A percentile compares a stretch with the other conserved stretches of the same genome.
These are phyloP conservation scores for Tulasnella sp. DNA, from an alignment of 768 basidiomycete species.

Conservation along the genomic window DNA sequence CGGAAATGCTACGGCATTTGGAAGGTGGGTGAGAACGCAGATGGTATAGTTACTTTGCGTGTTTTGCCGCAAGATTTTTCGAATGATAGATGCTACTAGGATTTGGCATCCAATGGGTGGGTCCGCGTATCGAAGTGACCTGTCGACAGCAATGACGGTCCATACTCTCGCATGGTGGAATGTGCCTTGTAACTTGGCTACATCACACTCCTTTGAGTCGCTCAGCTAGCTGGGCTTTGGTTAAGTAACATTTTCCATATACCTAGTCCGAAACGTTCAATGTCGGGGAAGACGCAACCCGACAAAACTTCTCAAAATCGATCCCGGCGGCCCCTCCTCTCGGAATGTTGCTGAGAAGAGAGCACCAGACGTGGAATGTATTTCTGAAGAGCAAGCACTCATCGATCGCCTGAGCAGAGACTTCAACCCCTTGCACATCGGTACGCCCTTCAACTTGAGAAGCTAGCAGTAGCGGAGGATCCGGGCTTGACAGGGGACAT, in stretches of 20 bases:
- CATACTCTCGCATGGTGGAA: conserved; percentile 67
- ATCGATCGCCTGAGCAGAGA: conserved; percentile 76
- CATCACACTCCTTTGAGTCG: neutral
- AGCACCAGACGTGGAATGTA: conserved; percentile 64
- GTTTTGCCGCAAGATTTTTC: too few species aligned
- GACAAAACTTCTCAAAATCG: conserved; percentile 52
- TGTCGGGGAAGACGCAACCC: conserved; percentile 67
- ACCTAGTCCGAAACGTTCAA: conserved; percentile 66
- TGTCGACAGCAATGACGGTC: conserved; percentile 61
- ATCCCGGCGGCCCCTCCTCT: conserved; percentile 62
- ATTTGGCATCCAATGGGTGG: neutral
- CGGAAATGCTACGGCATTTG: too few species aligned
- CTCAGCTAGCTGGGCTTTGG: neutral
- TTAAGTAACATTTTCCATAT: neutral
- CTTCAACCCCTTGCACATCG: conserved; percentile 78
- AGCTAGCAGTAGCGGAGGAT: too few species aligned
- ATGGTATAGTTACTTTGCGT: too few species aligned
- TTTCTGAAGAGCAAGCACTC: conserved; percentile 64
- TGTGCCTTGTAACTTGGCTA: conserved; percentile 33
- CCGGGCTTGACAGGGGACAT: too few species aligned
- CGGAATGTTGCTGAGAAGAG: conserved; percentile 65
- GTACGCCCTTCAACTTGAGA: conserved; percentile 44
- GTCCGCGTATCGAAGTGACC: neutral
- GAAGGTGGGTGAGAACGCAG: too few species aligned
- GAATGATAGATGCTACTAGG: too few species aligned